These are phyloP conservation scores for Penicillium corylophilum DNA, from an alignment of 2,329 filamentous ascomycete species.

Conservation along the genomic window DNA sequence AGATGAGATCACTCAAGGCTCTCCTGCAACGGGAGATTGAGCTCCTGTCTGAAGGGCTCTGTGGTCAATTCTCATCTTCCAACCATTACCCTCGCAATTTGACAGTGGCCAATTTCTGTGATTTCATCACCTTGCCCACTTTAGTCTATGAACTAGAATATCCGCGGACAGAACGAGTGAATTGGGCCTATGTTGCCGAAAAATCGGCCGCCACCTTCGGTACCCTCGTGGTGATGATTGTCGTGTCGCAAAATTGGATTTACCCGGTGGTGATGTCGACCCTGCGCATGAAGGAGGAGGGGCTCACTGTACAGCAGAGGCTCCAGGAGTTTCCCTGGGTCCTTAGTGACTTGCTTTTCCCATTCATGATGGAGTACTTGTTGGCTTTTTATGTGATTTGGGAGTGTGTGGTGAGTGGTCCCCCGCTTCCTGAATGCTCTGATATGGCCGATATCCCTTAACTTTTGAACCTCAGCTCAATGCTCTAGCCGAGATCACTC, in stretches of 20 bases:
- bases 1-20: constrained; percentile 63
- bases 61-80: constrained; percentile 57
- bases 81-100: constrained; percentile 69
- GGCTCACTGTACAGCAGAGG: constrained; percentile 60
- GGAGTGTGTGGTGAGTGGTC: constrained; percentile 56
- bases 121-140: constrained; percentile 73
- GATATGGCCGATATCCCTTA: background rate
- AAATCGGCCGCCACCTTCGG: constrained; percentile 70
- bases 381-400: constrained; percentile 80
- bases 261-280: constrained; percentile 71
- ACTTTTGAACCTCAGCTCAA: constrained; percentile 52
- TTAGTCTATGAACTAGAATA: constrained; percentile 77
- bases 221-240: constrained; percentile 70
- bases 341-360: constrained; percentile 72
- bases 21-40: constrained; percentile 68
- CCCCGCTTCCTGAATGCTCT: background rate
- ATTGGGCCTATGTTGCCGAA: constrained; percentile 73
- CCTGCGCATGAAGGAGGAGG: constrained; percentile 62
- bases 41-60: constrained; percentile 63
- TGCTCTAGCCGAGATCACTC: constrained; percentile 71
- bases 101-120: constrained; percentile 63
- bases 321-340: constrained; percentile 72
- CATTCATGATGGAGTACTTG: constrained; percentile 75
- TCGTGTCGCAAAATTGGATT: constrained; percentile 73
- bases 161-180: constrained; percentile 66